Conservation (phyloP, 1,284 basidiomycete genomes). For the Heterobasidion occidentale region DNA sequence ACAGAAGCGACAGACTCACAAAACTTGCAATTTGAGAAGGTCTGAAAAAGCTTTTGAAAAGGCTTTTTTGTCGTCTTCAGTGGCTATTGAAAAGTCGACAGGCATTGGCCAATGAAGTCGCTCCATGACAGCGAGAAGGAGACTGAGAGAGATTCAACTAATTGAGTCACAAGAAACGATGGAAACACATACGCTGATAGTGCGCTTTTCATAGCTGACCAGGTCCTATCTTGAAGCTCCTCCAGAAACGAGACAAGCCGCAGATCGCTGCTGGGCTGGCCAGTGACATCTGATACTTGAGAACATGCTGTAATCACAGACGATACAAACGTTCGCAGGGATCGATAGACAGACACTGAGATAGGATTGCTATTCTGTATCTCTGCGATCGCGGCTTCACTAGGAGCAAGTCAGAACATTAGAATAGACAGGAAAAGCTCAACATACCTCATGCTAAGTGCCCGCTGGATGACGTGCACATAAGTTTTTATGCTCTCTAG, state of each 20-base stretch:
- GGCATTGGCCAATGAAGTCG: conserved; percentile 75
- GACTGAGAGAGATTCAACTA: conserved; percentile 29
- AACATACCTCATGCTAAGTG: conserved; percentile 67
- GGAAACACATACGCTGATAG: conserved; percentile 44
- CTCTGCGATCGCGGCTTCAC: conserved; percentile 49
- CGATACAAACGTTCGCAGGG: conserved; percentile 52
- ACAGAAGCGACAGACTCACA: conserved; percentile 35
- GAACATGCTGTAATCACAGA: conserved; percentile 35
- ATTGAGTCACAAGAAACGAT: background rate
- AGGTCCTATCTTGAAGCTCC: conserved; percentile 57
- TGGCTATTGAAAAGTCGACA: conserved; percentile 52
- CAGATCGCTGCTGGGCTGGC: conserved; percentile 31
- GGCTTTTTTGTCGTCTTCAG: conserved; percentile 39
- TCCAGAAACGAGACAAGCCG: conserved; percentile 53
- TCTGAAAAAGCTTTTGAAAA: conserved; percentile 76
- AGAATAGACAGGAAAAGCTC: background rate
- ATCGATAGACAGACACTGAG: conserved; percentile 50
- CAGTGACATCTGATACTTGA: conserved; percentile 36
- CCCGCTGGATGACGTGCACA: conserved; percentile 64
- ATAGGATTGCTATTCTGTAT: conserved; percentile 32
- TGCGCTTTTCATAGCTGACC: conserved; percentile 61
- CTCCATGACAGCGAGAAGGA: conserved; percentile 59
- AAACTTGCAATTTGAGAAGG: conserved; percentile 67
- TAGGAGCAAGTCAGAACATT: conserved; percentile 16
- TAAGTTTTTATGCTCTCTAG: conserved; percentile 72